phyloP scores from a whole-genome alignment of 768 basidiomycete species.

The Megacollybia marginata region DNA sequence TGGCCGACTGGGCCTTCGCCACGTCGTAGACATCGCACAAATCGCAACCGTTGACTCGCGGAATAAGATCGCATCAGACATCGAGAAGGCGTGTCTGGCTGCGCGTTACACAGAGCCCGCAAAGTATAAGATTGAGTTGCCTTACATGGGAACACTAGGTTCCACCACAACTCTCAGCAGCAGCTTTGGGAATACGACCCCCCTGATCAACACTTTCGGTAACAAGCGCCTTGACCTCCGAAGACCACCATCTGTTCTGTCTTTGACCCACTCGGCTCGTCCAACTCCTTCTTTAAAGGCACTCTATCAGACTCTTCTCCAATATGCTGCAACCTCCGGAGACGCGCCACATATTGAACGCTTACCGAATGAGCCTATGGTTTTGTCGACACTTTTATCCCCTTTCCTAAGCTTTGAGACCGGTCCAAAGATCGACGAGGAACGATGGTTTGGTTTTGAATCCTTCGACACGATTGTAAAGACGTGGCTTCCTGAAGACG shows the following conservation, averaged over 20 bases:
- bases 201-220: constrained; percentile 16
- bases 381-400: constrained; percentile 48
- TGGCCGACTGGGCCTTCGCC: constrained; percentile 47
- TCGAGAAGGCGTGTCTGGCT: constrained; percentile 47
- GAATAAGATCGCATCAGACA: constrained; percentile 45
- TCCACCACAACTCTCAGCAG: constrained; percentile 33
- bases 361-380: constrained; percentile 52
- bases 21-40: constrained; percentile 59
- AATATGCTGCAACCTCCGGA: constrained; percentile 30
- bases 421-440: constrained; percentile 35
- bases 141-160: constrained; percentile 14
- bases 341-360: constrained; percentile 16
- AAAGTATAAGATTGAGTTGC: constrained; percentile 17
- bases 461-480: constrained; percentile 51
- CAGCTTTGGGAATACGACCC: constrained; percentile 34
- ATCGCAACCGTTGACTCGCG: constrained; percentile 42
- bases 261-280: constrained; percentile 18
- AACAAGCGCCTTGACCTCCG: constrained; percentile 28
- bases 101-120: constrained; percentile 37
- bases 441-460: constrained; percentile 50
- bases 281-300: constrained; percentile 31
- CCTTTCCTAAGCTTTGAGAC: constrained; percentile 42
- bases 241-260: constrained; percentile 37
- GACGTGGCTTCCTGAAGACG: constrained; percentile 48
- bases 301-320: constrained; percentile 38